phyloP scores from a whole-genome alignment of 2,329 filamentous ascomycete species.

The Lasiodiplodia citricola region DNA sequence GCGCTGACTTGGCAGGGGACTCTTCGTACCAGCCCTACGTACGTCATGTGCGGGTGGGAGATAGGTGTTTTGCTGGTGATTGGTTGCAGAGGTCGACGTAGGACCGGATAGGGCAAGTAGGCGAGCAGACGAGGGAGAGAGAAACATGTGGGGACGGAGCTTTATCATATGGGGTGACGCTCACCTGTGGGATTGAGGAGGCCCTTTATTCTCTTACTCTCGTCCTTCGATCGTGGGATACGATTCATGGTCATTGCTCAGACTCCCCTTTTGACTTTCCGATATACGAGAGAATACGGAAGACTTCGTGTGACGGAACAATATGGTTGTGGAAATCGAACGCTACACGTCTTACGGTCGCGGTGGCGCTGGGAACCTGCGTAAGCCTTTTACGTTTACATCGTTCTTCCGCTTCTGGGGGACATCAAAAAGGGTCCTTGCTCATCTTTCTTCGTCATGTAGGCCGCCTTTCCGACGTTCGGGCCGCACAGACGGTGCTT shows the following conservation, averaged over 20 bases:
- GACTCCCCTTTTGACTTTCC: neutral
- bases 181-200: neutral
- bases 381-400: constrained; percentile 18
- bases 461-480: constrained; percentile 20
- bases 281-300: neutral
- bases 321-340: constrained; percentile 27
- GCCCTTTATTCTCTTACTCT: neutral
- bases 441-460: neutral
- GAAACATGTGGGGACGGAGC: neutral
- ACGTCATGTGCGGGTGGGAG: neutral
- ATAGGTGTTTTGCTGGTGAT: neutral
- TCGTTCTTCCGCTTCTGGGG: neutral
- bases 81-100: neutral
- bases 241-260: neutral
- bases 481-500: neutral
- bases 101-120: neutral
- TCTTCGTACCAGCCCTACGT: neutral
- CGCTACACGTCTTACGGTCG: constrained; percentile 32
- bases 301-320: neutral
- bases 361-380: constrained; percentile 34
- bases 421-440: no score
- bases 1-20: neutral
- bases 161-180: neutral
- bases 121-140: neutral
- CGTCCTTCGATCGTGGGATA: neutral